Evolutionary conservation across 495 filamentous ascomycete species (phyloP).

Genomic region (Annulohypoxylon nitens): DNA sequence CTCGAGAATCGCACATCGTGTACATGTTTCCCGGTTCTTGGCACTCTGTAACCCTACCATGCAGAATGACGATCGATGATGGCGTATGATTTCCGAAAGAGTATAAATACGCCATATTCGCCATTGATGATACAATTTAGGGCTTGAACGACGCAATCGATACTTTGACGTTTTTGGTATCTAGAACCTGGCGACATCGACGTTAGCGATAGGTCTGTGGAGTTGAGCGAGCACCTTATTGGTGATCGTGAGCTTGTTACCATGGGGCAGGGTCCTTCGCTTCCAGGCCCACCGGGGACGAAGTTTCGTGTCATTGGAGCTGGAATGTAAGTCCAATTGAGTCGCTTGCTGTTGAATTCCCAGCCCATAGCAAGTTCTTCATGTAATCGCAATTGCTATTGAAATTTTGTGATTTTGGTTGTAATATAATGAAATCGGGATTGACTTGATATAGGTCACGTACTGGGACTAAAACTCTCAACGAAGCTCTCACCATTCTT

Average conservation of each 20-base stretch:
- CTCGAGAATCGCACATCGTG: slow-evolving; percentile 26
- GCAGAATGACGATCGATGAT: slow-evolving; percentile 25
- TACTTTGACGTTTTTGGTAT: slow-evolving; percentile 30
- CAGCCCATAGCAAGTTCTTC: neutral
- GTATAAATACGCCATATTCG: slow-evolving; percentile 36
- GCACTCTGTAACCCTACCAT: slow-evolving; percentile 29
- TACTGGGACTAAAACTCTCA: slow-evolving; percentile 53
- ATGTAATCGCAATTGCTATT: neutral
- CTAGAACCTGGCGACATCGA: slow-evolving; percentile 23
- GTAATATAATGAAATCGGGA: neutral
- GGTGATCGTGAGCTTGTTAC: slow-evolving; percentile 34
- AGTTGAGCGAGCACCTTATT: slow-evolving; percentile 31
- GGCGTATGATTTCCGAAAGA: slow-evolving; percentile 11
- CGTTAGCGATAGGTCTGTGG: slow-evolving; percentile 21
- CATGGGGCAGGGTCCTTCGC: slow-evolving; percentile 52
- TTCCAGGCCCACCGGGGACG: slow-evolving; percentile 49
- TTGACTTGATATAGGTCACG: slow-evolving; percentile 49
- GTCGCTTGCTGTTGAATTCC: neutral
- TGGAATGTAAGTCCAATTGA: slow-evolving; percentile 50
- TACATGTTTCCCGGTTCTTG: slow-evolving; percentile 33
- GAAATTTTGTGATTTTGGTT: neutral
- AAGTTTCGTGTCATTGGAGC: slow-evolving; percentile 53
- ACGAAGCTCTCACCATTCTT: slow-evolving; percentile 50
- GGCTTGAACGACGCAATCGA: slow-evolving; percentile 37
- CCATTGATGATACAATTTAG: slow-evolving; percentile 43